phyloP scores from a whole-genome alignment of 2,329 filamentous ascomycete genomes.

The Aspergillus clavatus region DNA sequence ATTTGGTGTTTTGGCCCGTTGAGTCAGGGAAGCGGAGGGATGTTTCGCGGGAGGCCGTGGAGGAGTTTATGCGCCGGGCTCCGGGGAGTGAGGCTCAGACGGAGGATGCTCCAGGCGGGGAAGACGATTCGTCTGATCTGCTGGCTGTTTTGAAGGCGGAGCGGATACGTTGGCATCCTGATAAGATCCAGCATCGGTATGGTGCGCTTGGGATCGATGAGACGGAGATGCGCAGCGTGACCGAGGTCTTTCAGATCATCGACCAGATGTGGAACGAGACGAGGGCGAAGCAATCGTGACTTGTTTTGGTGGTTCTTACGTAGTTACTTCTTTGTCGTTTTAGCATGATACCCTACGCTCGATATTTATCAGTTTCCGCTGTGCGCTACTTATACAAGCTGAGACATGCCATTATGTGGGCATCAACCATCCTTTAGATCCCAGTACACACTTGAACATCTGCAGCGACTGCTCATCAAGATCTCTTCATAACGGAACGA shows the following conservation, averaged over 20 bases:
- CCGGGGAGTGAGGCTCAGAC: conserved; percentile 23
- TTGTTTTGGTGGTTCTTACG: background rate
- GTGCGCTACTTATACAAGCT: too few species aligned
- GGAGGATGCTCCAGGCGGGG: conserved; percentile 5
- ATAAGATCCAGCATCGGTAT: conserved; percentile 91
- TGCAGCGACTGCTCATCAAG: too few species aligned
- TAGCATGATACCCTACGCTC: conserved; percentile 6
- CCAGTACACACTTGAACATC: too few species aligned
- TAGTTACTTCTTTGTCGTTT: conserved; percentile 1
- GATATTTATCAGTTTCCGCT: too few species aligned
- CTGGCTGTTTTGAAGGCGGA: conserved; percentile 67
- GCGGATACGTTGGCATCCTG: conserved; percentile 91
- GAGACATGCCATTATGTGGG: too few species aligned
- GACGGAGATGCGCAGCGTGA: conserved; percentile 71
- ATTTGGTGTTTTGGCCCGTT: conserved; percentile 68
- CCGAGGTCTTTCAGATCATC: conserved; percentile 84
- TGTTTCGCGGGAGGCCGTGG: conserved; percentile 57
- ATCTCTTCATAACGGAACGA: too few species aligned
- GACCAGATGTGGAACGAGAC: conserved; percentile 73
- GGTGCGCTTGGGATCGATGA: conserved; percentile 65
- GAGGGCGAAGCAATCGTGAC: conserved; percentile 29
- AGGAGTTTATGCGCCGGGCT: conserved; percentile 64
- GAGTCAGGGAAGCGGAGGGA: conserved; percentile 55
- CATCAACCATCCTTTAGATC: too few species aligned
- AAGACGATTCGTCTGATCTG: conserved; percentile 31